phyloP scores from a whole-genome alignment of 1,284 basidiomycete genomes.

The Bondarzewia mesenterica region DNA sequence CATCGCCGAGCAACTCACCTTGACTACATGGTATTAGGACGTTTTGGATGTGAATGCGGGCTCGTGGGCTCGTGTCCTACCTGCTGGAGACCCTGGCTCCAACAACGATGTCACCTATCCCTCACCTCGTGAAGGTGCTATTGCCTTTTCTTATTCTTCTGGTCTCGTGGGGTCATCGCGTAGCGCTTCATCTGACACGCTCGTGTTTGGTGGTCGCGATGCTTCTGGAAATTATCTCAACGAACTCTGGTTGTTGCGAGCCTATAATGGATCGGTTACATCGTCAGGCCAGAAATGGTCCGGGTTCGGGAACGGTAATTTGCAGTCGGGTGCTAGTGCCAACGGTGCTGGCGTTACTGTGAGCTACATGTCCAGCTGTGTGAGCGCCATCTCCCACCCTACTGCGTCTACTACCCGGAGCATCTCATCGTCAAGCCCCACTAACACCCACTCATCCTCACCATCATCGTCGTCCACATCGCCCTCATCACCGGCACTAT shows the following conservation, averaged over 20 bases:
- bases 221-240: slow-evolving; percentile 54
- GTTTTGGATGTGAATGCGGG: slow-evolving; percentile 55
- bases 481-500: neutral
- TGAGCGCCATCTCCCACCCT: slow-evolving; percentile 26
- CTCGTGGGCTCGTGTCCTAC: slow-evolving; percentile 65
- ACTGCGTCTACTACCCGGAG: slow-evolving; percentile 16
- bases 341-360: slow-evolving; percentile 59
- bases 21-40: slow-evolving; percentile 29
- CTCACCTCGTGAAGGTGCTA: slow-evolving; percentile 59
- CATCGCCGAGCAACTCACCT: slow-evolving; percentile 3
- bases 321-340: slow-evolving; percentile 54
- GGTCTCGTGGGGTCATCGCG: slow-evolving; percentile 50
- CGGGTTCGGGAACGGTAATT: slow-evolving; percentile 51
- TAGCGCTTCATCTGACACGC: slow-evolving; percentile 52
- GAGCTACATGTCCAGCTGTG: slow-evolving; percentile 53
- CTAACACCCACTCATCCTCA: slow-evolving; percentile 11
- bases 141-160: slow-evolving; percentile 44
- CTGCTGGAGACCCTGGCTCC: slow-evolving; percentile 59
- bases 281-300: slow-evolving; percentile 49
- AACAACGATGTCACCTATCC: slow-evolving; percentile 42
- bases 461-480: slow-evolving; percentile 5
- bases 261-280: slow-evolving; percentile 52
- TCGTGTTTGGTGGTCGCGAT: slow-evolving; percentile 73
- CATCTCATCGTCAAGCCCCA: slow-evolving; percentile 9
- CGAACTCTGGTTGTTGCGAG: slow-evolving; percentile 70